Evolutionary conservation across 352 stramenopile genomes (phyloP), one percentile per base, ranked within the genome.

Genomic region (Globisporangium abappressorium): DNA sequence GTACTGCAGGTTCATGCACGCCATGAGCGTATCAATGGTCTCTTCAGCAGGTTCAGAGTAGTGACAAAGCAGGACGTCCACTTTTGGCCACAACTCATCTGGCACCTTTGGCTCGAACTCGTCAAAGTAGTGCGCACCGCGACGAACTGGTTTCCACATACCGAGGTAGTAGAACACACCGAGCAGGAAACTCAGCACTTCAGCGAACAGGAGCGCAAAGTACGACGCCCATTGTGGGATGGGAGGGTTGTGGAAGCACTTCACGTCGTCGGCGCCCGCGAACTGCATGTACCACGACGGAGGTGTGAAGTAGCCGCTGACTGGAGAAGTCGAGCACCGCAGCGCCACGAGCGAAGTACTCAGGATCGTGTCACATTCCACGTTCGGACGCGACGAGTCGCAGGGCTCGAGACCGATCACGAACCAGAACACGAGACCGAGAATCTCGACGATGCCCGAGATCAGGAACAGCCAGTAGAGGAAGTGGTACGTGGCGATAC

Each of bases 1-100:
- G 75, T 97, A 97, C 70, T 97, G 84, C 38, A 97, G 60, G 72
- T 90, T 93, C 79, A 94, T 92, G 73, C 84, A 93, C n/a, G 85
- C 82, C 79, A 91, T 90, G 8, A 95, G 68, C 62, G 89, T 95
- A 64, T 93, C 86, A 53, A 94, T 93, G 1, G 82, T 92, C 65
- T 95, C 87, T 51, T 97, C 87, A 0, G 87, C 83, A 0, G 89
- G 87, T 72, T 97, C 89, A 0, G 84, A 86, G 75, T 92, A 94
- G 69, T 91, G 89, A 58, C 77, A 90, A 34, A 97, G 69, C 24
- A 97, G 66, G 11, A 97, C 73, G 61, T 95, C 89, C 57, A 95
- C 86, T 71, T 87, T 94, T 3, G 88, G 86, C 87, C 87, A 95
- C 34, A 93, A 63, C 66, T 94, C 81, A 62, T 94, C 85, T 7